Conservation (phyloP, 345 rosid species). For the Psidium friedrichsthalianum region DNA sequence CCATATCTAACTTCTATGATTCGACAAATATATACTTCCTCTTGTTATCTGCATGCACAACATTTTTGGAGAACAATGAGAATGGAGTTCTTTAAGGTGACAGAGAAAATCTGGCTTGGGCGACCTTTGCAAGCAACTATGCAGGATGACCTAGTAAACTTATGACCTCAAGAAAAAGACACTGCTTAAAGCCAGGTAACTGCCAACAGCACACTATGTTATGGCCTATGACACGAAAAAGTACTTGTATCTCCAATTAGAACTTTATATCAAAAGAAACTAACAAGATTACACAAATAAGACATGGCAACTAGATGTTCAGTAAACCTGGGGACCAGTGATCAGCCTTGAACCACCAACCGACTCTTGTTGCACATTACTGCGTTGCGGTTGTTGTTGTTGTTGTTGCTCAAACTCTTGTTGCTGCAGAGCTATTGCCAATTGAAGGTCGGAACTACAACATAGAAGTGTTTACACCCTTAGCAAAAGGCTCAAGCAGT, state of each 20-base stretch:
- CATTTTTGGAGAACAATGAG: background rate
- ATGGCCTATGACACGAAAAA: background rate
- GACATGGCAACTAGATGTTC: background rate
- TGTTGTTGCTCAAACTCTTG: slow-evolving; percentile 89
- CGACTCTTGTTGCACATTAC: slow-evolving; percentile 44
- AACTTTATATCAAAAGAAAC: background rate
- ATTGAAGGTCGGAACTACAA: slow-evolving; percentile 86
- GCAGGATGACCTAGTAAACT: background rate
- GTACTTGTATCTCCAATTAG: background rate
- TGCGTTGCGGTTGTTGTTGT: slow-evolving; percentile 56
- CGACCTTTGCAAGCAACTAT: background rate
- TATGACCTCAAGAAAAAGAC: background rate
- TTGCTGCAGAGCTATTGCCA: slow-evolving; percentile 96
- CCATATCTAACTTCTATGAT: background rate
- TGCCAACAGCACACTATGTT: background rate
- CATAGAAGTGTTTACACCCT: background rate
- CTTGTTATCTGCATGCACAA: background rate
- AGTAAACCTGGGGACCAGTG: slow-evolving; percentile 80
- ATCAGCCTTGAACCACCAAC: slow-evolving; percentile 47
- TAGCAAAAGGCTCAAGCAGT: background rate
- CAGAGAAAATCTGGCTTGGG: background rate
- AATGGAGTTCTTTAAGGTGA: background rate
- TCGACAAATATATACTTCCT: background rate
- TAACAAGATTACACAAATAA: background rate
- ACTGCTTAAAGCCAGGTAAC: background rate